A percentile compares a stretch with the other conserved stretches of the same genome.
phyloP scores from a whole-genome alignment of 2,329 filamentous ascomycete genomes.

The Penicillium sp. region DNA sequence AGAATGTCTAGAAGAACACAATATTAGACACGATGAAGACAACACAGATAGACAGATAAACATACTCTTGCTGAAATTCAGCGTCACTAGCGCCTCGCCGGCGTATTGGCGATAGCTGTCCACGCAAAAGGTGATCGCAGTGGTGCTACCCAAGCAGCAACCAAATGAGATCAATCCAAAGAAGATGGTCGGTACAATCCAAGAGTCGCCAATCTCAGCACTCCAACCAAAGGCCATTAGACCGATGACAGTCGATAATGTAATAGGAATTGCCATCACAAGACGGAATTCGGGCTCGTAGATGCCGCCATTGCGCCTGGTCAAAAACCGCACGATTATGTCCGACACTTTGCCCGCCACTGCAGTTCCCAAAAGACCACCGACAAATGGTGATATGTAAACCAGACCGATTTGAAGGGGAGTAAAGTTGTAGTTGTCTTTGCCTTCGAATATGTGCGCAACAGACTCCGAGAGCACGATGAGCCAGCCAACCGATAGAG shows the following conservation, averaged over 20 bases:
- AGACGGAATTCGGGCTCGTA: slow-evolving; percentile 94
- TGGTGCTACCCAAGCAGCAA: slow-evolving; percentile 85
- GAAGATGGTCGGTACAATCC: slow-evolving; percentile 91
- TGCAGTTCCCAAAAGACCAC: slow-evolving; percentile 83
- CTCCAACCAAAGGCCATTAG: slow-evolving; percentile 98
- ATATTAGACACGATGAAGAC: slow-evolving; percentile 12
- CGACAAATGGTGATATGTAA: slow-evolving; percentile 86
- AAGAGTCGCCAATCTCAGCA: slow-evolving; percentile 68
- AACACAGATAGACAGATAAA: slow-evolving; percentile 10
- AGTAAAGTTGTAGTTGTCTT: slow-evolving; percentile 73
- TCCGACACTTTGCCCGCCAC: slow-evolving; percentile 88
- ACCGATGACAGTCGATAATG: slow-evolving; percentile 75
- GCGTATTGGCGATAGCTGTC: slow-evolving; percentile 93
- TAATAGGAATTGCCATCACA: slow-evolving; percentile 80
- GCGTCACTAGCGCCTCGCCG: slow-evolving; percentile 86
- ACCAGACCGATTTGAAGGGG: slow-evolving; percentile 79
- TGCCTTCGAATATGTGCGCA: slow-evolving; percentile 71
- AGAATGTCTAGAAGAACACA: slow-evolving; percentile 60
- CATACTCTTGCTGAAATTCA: slow-evolving; percentile 87
- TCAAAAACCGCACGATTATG: slow-evolving; percentile 76
- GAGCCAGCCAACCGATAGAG: slow-evolving; percentile 88
- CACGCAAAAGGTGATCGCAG: slow-evolving; percentile 88
- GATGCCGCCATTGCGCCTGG: slow-evolving; percentile 81
- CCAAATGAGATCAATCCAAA: slow-evolving; percentile 92
- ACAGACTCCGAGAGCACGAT: slow-evolving; percentile 92